Base-by-base conservation (phyloP, 1,139 yeast genomes). In the Yamadazyma sp. region DNA sequence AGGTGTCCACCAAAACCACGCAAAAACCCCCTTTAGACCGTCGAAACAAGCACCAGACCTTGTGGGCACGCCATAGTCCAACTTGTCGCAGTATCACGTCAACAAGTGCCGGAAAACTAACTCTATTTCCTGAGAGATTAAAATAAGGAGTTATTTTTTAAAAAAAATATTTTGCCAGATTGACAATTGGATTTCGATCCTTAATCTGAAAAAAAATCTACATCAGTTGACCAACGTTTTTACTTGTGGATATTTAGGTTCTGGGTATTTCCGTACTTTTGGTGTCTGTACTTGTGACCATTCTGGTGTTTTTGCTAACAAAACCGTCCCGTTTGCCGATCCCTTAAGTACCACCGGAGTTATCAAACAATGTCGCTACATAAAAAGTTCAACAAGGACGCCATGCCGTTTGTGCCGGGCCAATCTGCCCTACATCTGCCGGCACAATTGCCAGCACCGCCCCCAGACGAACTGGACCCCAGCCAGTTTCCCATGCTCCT, bases 331-430 rank as follows among this genome's bases (percentile, higher is more conserved):
- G 9, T 9, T 20, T 20, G 8, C 22, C 22, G 9, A 7, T 7
- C 22, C 22, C 22, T 7, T 20, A 7, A 20, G 22, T 20, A 20
- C 22, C 22, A 20, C 22, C 22, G 8, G 22, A 20, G 22, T 20
- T 20, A n/a, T n/a, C n/a, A n/a, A n/a, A n/a, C n/a, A n/a, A n/a
- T n/a, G n/a, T n/a, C 29, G 18, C 29, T 27, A 27, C 29, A 27
- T 27, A 27, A 27, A 15, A 29, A 29, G 32, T 47, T 24, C 40
- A 59, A 62, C 42, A 57, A 49, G 35, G 52, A 57, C 41, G 67
- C 67, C 7, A 39, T 37, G 20, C 64, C 66, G 2, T 61, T 62
- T 41, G 38, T 54, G 26, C 67, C 64, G 20, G 27, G 9, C 16
- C 13, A 9, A 27, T 11, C 10, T 23, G 26, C 6, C 37, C 41